Conservation (phyloP, 148 eudicot genomes). For the Amaranthus palmeri region DNA sequence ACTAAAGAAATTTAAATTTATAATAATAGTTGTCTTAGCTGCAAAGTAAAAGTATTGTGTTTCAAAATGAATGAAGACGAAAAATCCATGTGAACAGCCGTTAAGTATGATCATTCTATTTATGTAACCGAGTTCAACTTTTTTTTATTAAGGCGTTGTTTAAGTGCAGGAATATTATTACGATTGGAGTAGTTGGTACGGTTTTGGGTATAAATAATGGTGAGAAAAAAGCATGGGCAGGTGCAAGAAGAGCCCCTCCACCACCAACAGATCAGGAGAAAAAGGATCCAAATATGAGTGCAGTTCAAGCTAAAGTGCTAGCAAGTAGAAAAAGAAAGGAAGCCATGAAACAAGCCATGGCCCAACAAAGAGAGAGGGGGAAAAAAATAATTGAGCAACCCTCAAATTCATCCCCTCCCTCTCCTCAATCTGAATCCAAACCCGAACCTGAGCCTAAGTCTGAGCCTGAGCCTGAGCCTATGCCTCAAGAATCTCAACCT, state of each 20-base stretch:
- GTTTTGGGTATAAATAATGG: slow-evolving; percentile 33
- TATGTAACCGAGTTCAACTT: no score
- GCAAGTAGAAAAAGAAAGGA: slow-evolving; percentile 90
- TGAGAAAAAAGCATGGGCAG: slow-evolving; percentile 41
- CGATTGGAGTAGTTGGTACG: slow-evolving; percentile 38
- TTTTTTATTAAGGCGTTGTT: background rate
- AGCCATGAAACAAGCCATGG: slow-evolving; percentile 69
- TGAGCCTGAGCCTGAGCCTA: no score
- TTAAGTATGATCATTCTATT: background rate
- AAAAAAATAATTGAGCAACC: slow-evolving; percentile 26
- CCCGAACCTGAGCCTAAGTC: no score
- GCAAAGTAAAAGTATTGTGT: no score
- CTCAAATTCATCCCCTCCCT: background rate
- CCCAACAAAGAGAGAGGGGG: slow-evolving; percentile 61
- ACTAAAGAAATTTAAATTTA: no score
- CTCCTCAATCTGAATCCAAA: no score
- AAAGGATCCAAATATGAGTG: slow-evolving; percentile 69
- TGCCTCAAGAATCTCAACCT: background rate
- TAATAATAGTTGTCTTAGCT: no score
- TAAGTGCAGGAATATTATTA: slow-evolving; percentile 38
- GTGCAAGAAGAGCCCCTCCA: slow-evolving; percentile 59
- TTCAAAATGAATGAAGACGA: background rate
- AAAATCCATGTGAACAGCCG: background rate
- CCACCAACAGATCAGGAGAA: slow-evolving; percentile 48
- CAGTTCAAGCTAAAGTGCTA: slow-evolving; percentile 56